Base-by-base conservation (phyloP, 2,329 filamentous ascomycete genomes). In the Nothophoma quercina region DNA sequence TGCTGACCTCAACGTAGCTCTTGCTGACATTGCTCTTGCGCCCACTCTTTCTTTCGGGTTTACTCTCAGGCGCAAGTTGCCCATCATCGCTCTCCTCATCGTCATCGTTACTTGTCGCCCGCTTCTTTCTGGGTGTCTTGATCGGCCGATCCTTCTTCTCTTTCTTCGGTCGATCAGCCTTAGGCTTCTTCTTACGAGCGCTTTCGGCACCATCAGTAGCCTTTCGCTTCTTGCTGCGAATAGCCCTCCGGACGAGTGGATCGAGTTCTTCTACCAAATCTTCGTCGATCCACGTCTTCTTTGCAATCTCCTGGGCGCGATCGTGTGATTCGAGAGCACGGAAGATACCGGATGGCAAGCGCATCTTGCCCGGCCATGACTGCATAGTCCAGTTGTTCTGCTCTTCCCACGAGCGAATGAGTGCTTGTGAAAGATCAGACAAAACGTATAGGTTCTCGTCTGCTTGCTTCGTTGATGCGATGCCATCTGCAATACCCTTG, bases 331-430 rank as follows among this genome's bases (percentile, higher is more conserved):
- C 83, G 59, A 98, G 82, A 3, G 86, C 81, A 13, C 83, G 83
- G 73, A 95, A 98, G 13, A 98, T 81, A 1, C 89, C 89, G 22
- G 85, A 83, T 0, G 95, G 93, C 52, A 98, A 77, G 13, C 89
- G 87, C 53, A 95, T 83, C 75, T 96, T 96, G 34, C 85, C 86
- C 0, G 92, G 85, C 73, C 88, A 96, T 1, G 90, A 88, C 68
- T 95, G 89, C 69, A 98, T 88, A 33, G 85, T 88, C 88, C 93
- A 97, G 33, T 87, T 88, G 69, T 90, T 90, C 62, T 88, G 84
- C 58, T 96, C 92, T 71, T 95, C 90, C 81, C 90, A 99, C 62
- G 88, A 88, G 39, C 91, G 85, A 53, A 97, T 88, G 10, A 93
- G 83, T 3, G 87, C 84, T 73, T 95, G 90, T 0, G 93, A 86